Conservation (phyloP, 176 grass and related monocot genomes). For the Cenchrus fungigraminus region DNA sequence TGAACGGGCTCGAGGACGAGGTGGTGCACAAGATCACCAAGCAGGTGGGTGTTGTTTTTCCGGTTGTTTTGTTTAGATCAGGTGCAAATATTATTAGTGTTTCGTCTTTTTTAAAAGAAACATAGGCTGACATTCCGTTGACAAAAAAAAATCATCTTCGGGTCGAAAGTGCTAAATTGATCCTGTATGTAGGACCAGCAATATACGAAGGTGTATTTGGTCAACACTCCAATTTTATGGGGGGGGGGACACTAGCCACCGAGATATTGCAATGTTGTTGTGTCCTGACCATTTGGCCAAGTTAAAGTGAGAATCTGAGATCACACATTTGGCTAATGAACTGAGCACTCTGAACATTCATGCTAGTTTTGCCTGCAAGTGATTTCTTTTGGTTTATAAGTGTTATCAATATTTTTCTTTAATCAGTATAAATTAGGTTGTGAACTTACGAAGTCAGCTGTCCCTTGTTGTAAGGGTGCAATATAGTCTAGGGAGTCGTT, state of each 20-base stretch:
- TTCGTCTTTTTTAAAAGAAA: neutral
- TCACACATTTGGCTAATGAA: neutral
- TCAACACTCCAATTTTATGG: neutral
- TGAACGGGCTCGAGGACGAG: conserved; percentile 60
- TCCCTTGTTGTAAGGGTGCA: conserved; percentile 10
- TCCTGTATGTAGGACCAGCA: neutral
- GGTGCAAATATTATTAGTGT: neutral
- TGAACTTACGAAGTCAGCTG: neutral
- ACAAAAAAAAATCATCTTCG: neutral
- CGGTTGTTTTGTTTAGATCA: conserved; percentile 8
- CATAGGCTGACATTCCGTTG: neutral
- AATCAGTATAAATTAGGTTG: neutral
- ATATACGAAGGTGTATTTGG: neutral
- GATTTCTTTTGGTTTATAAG: neutral
- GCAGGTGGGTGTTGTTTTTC: conserved; percentile 56
- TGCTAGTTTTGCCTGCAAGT: neutral
- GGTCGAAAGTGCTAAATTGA: neutral
- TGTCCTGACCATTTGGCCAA: neutral
- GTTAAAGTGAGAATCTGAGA: neutral
- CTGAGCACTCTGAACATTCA: neutral
- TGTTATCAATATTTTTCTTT: conserved; percentile 1
- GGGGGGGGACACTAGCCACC: neutral
- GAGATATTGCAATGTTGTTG: neutral
- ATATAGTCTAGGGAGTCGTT: neutral
- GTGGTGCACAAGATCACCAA: conserved; percentile 84